A percentile compares a stretch with the other conserved stretches of the same genome.
Conservation (phyloP, 1,284 basidiomycete genomes). For the Phlebopus sp. region DNA sequence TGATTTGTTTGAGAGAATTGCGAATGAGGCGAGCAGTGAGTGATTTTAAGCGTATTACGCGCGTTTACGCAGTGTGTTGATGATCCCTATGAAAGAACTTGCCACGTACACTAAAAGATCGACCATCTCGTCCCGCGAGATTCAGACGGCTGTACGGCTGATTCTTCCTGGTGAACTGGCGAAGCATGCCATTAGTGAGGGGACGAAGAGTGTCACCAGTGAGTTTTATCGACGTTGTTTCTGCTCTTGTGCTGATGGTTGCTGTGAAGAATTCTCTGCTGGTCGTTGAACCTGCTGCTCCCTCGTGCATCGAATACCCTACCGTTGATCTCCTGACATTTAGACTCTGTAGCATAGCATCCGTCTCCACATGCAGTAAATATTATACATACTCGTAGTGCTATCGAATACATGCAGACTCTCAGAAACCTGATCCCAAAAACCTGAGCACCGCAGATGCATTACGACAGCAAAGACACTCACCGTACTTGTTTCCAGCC, state of each 20-base stretch:
- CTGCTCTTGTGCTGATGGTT: constrained; percentile 7
- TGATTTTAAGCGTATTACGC: neutral
- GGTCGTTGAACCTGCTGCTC: constrained; percentile 20
- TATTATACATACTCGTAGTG: constrained; percentile 16
- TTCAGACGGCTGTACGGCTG: constrained; percentile 75
- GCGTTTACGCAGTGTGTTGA: neutral
- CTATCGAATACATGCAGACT: neutral
- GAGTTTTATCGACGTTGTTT: constrained; percentile 13
- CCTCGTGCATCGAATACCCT: constrained; percentile 10
- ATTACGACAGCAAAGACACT: constrained; percentile 14
- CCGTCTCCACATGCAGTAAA: constrained; percentile 14
- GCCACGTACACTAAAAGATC: constrained; percentile 76
- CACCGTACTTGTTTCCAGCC: constrained; percentile 83
- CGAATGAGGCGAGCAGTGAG: constrained; percentile 61
- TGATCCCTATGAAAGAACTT: constrained; percentile 48
- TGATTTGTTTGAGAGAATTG: constrained; percentile 93
- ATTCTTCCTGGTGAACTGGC: constrained; percentile 72
- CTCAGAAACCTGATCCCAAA: constrained; percentile 39
- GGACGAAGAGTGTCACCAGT: constrained; percentile 54
- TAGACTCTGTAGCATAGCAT: constrained; percentile 24
- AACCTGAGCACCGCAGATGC: constrained; percentile 15
- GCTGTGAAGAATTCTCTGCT: constrained; percentile 32
- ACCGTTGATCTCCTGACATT: constrained; percentile 10
- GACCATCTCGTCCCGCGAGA: constrained; percentile 77
- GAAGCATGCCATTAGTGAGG: constrained; percentile 60